Percentiles rank a stretch among this genome's conserved stretches.
phyloP scores from a whole-genome alignment of 83 land plant genomes.

The Picea engelmannii region DNA sequence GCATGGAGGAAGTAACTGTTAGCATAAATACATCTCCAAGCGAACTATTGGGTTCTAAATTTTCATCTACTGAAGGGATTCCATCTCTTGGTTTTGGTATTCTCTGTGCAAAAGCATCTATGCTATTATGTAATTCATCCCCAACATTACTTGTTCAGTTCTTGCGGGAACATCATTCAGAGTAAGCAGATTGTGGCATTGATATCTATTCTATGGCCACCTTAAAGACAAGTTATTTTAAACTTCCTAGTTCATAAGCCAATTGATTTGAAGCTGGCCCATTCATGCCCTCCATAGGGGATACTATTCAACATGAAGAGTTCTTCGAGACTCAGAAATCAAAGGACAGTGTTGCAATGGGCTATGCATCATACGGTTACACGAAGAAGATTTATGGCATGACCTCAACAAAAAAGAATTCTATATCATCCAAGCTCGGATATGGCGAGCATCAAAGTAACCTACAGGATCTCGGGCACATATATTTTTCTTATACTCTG shows the following conservation, averaged over 20 bases:
- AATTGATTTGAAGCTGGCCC: conserved; percentile 49
- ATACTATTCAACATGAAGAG: conserved; percentile 84
- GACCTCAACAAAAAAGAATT: no score
- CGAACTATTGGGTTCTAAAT: conserved; percentile 42
- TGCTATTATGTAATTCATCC: conserved; percentile 69
- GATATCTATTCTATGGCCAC: conserved; percentile 66
- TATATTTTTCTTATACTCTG: no score
- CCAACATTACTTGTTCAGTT: conserved; percentile 80
- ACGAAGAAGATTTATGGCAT: no score
- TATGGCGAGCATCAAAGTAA: no score
- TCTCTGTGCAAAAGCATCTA: conserved; percentile 89
- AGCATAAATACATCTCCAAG: conserved; percentile 66
- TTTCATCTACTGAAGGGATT: conserved; percentile 47
- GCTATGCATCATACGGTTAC: no score
- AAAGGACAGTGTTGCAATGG: no score
- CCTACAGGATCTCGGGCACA: no score
- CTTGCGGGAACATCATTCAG: conserved; percentile 85
- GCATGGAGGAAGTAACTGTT: conserved; percentile 71
- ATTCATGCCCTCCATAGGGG: conserved; percentile 70
- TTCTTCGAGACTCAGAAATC: no score
- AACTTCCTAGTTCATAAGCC: conserved; percentile 34
- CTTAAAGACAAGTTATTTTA: conserved; percentile 44
- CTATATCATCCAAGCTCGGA: no score
- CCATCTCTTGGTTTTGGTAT: conserved; percentile 48
- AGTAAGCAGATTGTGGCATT: conserved; percentile 80